Conservation (phyloP, 768 basidiomycete species). For the Russula sp. region DNA sequence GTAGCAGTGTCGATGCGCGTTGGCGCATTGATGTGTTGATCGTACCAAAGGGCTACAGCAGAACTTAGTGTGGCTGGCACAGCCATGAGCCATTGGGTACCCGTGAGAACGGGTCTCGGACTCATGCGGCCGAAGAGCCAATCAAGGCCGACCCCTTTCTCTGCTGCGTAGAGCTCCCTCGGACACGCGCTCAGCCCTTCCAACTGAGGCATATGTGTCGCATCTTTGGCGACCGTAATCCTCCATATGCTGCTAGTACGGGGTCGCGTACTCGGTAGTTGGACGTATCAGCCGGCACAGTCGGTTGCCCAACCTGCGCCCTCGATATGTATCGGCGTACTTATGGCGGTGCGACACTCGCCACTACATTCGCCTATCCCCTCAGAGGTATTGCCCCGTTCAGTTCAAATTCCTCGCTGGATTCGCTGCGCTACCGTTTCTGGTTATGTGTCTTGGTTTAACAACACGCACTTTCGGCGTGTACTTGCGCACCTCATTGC, state of each 20-base stretch:
- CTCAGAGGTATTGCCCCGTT: background rate
- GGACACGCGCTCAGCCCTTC: background rate
- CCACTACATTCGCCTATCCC: background rate
- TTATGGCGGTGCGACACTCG: background rate
- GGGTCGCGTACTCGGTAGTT: background rate
- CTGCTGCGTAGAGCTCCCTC: too few relatives aligned
- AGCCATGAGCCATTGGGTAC: too few relatives aligned
- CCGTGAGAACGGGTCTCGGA: background rate
- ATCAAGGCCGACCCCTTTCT: background rate
- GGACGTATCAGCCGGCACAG: background rate
- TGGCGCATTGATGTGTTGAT: background rate
- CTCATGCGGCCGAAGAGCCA: background rate
- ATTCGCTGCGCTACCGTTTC: background rate
- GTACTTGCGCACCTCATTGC: slow-evolving; percentile 13
- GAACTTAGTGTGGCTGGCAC: too few relatives aligned
- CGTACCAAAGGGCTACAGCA: background rate
- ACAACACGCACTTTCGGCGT: slow-evolving; percentile 19
- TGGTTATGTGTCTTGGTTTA: background rate
- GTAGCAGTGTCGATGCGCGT: background rate
- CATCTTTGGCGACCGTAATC: background rate
- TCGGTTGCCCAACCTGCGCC: too few relatives aligned
- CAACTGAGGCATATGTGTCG: background rate
- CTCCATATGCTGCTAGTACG: too few relatives aligned
- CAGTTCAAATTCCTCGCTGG: background rate
- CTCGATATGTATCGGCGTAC: background rate